Evolutionary conservation across 805 yeast species (phyloP), one percentile per base, ranked within the genome.

Genomic region (Kodamaea sagamina): DNA sequence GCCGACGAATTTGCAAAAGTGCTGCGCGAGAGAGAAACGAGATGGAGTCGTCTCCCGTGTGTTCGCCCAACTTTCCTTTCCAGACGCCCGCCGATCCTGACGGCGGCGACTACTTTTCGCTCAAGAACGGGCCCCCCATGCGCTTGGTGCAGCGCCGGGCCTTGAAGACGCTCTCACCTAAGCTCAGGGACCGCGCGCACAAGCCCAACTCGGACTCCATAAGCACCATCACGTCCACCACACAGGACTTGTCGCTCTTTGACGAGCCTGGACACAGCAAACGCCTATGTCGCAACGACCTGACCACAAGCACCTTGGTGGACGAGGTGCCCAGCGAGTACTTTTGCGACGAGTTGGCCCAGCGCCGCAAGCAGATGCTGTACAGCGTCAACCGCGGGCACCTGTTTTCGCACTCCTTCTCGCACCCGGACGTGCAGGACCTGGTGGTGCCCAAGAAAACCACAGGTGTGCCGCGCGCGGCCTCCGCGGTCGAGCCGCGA

Each of bases 301-400:
- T 52, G 24, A 47, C 52, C 16, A 57, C 64, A 1, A 68, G 63
- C 11, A 65, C 70, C 3, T 46, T 65, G 29, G 65, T 64, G 11
- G 67, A 62, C n/a, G 63, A 54, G 3, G 42, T 24, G 15, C 38
- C 25, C 8, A 28, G 7, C 10, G 37, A 24, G 15, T 40, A 25
- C 38, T 32, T 26, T 28, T 6, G 18, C n/a, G 32, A 29, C 15
- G 40, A 37, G 25, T 27, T 37, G 21, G 11, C 29, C 11, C 39
- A 36, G 12, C 29, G 34, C 4, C 34, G 41, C 27, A 40, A 32
- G n/a, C 43, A 17, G 34, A 32, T 29, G 26, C 28, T 16, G 34
- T 26, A 25, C 27, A 16, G 27, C 17, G 29, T 29, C 10, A 22
- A 6, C 19, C 28, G 36, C 10, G 43, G 43, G 17, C 43, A 40